Conservation (phyloP, 768 basidiomycete species). For the Tricholoma saponaceum region DNA sequence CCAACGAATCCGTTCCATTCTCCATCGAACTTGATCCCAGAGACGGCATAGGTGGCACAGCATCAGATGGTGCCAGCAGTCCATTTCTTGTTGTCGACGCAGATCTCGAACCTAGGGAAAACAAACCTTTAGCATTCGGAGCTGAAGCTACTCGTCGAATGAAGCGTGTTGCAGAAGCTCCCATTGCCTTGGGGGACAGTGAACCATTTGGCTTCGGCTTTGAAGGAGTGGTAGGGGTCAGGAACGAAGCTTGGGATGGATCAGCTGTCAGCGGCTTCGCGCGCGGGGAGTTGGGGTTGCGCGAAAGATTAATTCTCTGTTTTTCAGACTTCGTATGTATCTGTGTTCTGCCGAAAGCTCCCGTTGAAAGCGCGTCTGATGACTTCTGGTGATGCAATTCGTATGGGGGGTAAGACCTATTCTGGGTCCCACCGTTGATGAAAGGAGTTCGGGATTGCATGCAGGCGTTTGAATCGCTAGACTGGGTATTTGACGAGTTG, state of each 20-base stretch:
- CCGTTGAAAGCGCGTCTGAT: slow-evolving; percentile 35
- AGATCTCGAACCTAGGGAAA: slow-evolving; percentile 57
- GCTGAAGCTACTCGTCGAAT: slow-evolving; percentile 95
- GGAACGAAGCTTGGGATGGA: slow-evolving; percentile 44
- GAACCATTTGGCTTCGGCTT: slow-evolving; percentile 49
- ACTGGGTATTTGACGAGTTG: slow-evolving; percentile 74
- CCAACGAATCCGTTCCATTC: slow-evolving; percentile 65
- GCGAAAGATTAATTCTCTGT: slow-evolving; percentile 25
- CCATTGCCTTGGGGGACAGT: slow-evolving; percentile 64
- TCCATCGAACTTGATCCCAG: slow-evolving; percentile 47
- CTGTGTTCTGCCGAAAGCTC: slow-evolving; percentile 28
- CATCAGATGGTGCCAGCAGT: slow-evolving; percentile 66
- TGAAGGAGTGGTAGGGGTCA: slow-evolving; percentile 34
- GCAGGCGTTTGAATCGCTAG: slow-evolving; percentile 61
- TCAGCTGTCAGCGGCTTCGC: slow-evolving; percentile 38
- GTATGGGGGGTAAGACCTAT: slow-evolving; percentile 26
- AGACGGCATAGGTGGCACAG: slow-evolving; percentile 52
- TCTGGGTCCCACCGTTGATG: slow-evolving; percentile 20
- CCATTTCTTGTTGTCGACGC: slow-evolving; percentile 70
- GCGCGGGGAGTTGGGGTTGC: slow-evolving; percentile 23
- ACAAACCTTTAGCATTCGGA: slow-evolving; percentile 92
- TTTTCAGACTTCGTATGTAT: slow-evolving; percentile 46
- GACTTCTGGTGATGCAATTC: slow-evolving; percentile 28
- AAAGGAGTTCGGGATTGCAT: slow-evolving; percentile 21
- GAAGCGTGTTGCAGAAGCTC: slow-evolving; percentile 79